These are phyloP conservation scores for Globisporangium paroecandrum DNA, from an alignment of 352 stramenopile genomes.

Conservation along the genomic window DNA sequence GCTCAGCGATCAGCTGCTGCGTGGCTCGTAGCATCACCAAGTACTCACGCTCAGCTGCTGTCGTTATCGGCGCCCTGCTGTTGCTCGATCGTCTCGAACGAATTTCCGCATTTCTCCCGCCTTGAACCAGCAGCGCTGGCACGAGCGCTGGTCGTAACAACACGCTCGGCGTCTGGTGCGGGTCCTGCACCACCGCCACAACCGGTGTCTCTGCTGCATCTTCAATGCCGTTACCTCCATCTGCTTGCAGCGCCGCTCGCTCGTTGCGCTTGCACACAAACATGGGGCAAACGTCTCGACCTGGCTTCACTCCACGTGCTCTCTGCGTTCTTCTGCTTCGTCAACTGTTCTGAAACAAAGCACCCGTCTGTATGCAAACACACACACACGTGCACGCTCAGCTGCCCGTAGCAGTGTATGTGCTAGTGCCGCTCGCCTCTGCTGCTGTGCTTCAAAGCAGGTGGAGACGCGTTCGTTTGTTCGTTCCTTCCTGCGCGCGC, in stretches of 20 bases:
- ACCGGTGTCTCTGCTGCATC: background rate
- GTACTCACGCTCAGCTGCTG: slow-evolving; percentile 15
- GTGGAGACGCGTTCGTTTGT: background rate
- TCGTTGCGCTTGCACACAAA: slow-evolving; percentile 4
- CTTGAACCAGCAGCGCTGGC: background rate
- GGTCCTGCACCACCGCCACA: background rate
- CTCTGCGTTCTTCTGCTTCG: background rate
- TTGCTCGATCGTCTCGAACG: background rate
- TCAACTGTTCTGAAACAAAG: background rate
- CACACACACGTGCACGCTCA: background rate
- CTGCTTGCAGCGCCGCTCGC: background rate
- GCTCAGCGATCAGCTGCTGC: slow-evolving; percentile 28
- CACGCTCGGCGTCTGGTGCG: background rate
- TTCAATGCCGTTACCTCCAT: background rate
- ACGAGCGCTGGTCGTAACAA: background rate
- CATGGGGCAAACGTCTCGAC: background rate
- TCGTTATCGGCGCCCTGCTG: background rate
- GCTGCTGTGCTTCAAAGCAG: background rate
- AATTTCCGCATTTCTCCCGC: background rate
- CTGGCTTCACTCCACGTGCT: background rate
- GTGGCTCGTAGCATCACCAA: slow-evolving; percentile 26
- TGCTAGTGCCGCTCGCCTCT: background rate
- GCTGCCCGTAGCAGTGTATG: background rate
- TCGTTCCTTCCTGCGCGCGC: background rate
- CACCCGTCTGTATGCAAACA: background rate